Base-by-base conservation (phyloP, 2,329 filamentous ascomycete genomes). In the Herpotrichia juniperi region DNA sequence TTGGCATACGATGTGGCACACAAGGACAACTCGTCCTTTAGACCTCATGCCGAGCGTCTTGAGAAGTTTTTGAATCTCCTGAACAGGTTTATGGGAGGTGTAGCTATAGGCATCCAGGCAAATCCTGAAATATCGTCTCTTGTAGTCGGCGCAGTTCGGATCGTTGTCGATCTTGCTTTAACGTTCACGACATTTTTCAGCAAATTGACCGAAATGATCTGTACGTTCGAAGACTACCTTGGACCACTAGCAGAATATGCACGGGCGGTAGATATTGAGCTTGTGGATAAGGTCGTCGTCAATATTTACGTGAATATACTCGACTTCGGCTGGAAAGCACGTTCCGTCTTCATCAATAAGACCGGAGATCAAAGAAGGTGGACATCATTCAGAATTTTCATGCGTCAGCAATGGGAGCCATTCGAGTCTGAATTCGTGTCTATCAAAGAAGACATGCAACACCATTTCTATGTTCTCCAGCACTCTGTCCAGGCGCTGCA, bases 161-260 rank as follows among this genome's bases (percentile, higher is more conserved):
- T 63, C 31, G 53, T 54, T 8, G 57, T 66, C 43, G 58, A 62
- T 34, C 53, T 64, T 12, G 57, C 53, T 3, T 28, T 61, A 22
- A 32, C 58, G 5, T 66, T 61, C 25, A 51, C 53, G n/a, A 47
- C 35, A 14, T 63, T 50, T 37, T 64, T 64, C 48, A 52, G 40
- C 31, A 56, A 25, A 37, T 42, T 64, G 35, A 56, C 56, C n/a
- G 56, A 34, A 9, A 34, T 34, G 31, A 34, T 34, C 31, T 34
- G 31, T 16, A 34, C 6, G 5, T 34, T 63, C 31, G 53, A 54
- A 48, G 60, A 63, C 34, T 63, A 60, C 35, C 53, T 65, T 0
- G 57, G 47, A 12, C 60, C 58, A 12, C 55, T 65, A 3, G 50
- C 45, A 21, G 58, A 56, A 22, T 57, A 62, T 48, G 31, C 53